phyloP scores from a whole-genome alignment of 164 flowering plant genomes.

The Sextonia rubra region DNA sequence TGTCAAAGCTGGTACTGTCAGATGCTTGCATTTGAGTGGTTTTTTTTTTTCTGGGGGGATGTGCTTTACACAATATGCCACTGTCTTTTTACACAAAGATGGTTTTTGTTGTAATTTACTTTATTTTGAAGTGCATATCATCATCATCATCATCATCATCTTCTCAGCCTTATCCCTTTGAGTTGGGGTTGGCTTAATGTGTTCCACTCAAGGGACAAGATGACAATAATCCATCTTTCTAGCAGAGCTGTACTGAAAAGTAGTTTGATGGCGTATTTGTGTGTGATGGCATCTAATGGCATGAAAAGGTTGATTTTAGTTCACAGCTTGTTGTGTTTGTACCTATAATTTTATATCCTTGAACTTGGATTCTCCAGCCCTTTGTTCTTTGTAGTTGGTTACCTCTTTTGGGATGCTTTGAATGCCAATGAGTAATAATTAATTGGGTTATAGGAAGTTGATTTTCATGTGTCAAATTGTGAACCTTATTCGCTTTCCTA shows the following conservation, averaged over 20 bases:
- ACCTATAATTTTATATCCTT: no score
- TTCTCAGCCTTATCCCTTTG: neutral
- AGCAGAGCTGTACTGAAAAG: no score
- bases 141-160: no score
- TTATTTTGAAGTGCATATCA: no score
- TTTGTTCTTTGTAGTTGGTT: neutral
- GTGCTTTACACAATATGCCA: neutral
- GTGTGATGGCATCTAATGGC: neutral
- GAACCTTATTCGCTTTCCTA: neutral
- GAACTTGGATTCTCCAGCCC: neutral
- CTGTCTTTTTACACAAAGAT: neutral
- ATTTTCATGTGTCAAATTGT: neutral
- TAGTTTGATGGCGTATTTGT: neutral
- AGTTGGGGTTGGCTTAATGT: neutral
- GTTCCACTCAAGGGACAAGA: neutral
- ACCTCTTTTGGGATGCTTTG: neutral
- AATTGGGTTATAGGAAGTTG: neutral
- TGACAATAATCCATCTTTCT: no score
- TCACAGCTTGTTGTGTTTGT: no score
- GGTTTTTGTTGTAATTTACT: neutral
- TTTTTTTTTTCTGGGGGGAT: neutral
- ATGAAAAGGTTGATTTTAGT: neutral
- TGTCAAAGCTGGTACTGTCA: neutral
- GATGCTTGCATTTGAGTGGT: neutral
- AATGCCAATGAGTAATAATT: neutral